Evolutionary conservation across 2,329 filamentous ascomycete genomes (phyloP).

Genomic region (Elsinoe australis): DNA sequence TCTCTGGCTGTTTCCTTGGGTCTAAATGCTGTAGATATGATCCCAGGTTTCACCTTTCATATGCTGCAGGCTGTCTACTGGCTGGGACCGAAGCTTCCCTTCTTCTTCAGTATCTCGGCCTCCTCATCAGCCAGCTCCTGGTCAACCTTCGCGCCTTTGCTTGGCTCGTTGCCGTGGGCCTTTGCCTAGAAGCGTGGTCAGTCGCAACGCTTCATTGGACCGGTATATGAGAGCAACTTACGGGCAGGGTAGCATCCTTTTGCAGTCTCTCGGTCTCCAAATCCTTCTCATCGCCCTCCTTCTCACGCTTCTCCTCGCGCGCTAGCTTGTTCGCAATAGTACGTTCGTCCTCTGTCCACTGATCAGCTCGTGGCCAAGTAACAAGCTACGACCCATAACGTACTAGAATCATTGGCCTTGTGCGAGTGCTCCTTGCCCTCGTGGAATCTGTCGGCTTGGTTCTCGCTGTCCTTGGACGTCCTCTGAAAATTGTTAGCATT

Average conservation of each 20-base stretch:
- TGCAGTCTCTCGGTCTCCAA: slow-evolving; percentile 38
- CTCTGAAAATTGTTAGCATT: slow-evolving; percentile 33
- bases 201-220: background rate
- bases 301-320: slow-evolving; percentile 50
- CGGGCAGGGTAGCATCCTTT: slow-evolving; percentile 51
- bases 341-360: slow-evolving; percentile 58
- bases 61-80: slow-evolving; percentile 18
- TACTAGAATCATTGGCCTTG: slow-evolving; percentile 63
- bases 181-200: slow-evolving; percentile 43
- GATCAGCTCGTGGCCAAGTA: slow-evolving; percentile 11
- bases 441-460: slow-evolving; percentile 54
- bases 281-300: slow-evolving; percentile 35
- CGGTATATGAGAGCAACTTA: slow-evolving; percentile 21
- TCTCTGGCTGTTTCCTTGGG: too few relatives aligned
- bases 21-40: background rate
- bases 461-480: slow-evolving; percentile 46
- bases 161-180: slow-evolving; percentile 65
- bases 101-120: slow-evolving; percentile 54
- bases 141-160: slow-evolving; percentile 64
- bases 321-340: slow-evolving; percentile 64
- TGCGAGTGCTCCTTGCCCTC: slow-evolving; percentile 67
- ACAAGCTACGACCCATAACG: slow-evolving; percentile 22
- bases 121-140: slow-evolving; percentile 62
- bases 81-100: slow-evolving; percentile 41
- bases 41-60: background rate